Percentiles rank a stretch among this genome's conserved stretches.
Evolutionary conservation across 805 yeast species (phyloP).

Genomic region (Kodamaea jinghongensis): DNA sequence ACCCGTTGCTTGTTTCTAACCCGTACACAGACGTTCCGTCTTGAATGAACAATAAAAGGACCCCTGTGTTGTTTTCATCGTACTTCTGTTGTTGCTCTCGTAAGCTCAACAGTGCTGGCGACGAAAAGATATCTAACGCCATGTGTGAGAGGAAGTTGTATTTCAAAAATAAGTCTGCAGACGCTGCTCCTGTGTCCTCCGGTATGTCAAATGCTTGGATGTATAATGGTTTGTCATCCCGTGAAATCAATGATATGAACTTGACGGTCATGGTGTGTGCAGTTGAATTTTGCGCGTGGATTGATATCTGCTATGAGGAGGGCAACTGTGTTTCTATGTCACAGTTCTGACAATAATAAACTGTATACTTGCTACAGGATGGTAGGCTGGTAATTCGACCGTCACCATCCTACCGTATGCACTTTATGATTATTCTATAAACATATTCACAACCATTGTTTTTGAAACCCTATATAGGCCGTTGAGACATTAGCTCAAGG

Average conservation of each 20-base stretch:
- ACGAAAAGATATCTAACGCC: constrained; percentile 67
- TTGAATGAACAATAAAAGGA: constrained; percentile 56
- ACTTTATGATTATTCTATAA: too few relatives aligned
- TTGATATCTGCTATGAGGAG: not conserved
- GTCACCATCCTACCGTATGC: too few relatives aligned
- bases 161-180: constrained; percentile 49
- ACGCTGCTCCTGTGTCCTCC: constrained; percentile 8
- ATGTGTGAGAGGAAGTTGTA: constrained; percentile 73
- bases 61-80: constrained; percentile 19
- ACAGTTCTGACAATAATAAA: too few relatives aligned
- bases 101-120: constrained; percentile 43
- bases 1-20: constrained; percentile 63
- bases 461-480: too few relatives aligned
- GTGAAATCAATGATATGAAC: constrained; percentile 57
- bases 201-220: constrained; percentile 49
- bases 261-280: constrained; percentile 23
- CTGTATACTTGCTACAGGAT: too few relatives aligned
- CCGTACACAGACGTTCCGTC: constrained; percentile 70
- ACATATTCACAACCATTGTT: too few relatives aligned
- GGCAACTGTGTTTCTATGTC: too few relatives aligned
- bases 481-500: too few relatives aligned
- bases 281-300: not conserved
- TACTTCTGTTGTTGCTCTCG: constrained; percentile 35
- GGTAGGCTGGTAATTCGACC: too few relatives aligned
- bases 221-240: constrained; percentile 59